Base-by-base conservation (phyloP, 129 eudicot species). In the Solidago caesia region DNA sequence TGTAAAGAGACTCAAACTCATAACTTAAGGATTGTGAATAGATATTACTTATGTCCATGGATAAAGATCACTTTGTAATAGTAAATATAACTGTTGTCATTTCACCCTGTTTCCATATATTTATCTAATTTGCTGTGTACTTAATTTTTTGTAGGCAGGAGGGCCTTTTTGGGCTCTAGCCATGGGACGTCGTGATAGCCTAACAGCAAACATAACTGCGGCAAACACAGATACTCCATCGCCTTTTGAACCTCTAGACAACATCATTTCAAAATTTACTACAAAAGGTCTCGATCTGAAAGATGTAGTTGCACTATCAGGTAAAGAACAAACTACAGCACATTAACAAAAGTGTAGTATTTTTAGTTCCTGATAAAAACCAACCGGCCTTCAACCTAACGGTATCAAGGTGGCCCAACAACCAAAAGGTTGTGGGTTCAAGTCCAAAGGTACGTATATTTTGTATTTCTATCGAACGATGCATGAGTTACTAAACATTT, bases 231-330 rank as follows among this genome's bases (percentile, higher is more conserved):
- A 87, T 14, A 83, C 70, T 16, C 97, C 97, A 29, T 89, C 97
- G n/a, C 96, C 97, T 69, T 83, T 87, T 9, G 96, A 91, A 73
- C 75, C 96, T 57, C 68, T 91, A 59, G 81, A 79, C 48, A 70
- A 85, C 79, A 89, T 91, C 14, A 91, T 88, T n/a, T 81, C 84
- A 43, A 91, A 91, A 61, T 91, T 91, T 63, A 85, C 83, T 25
- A 59, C 89, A 8, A 91, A 91, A 74, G 97, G 96, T 61, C 89
- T 91, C 0, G 57, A 87, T 47, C 29, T 82, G 56, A 84, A 91
- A 66, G 97, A 91, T 47, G 82, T 91, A 14, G 97, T 89, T 12
- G 92, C 85, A 43, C 87, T 91, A 6, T 91, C 97, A 80, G 97
- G 97, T 91, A 83, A 27, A 44, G 57, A 68, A 21, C 16, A 41